Conservation (phyloP, 768 basidiomycete species). For the Lentinula guzmanii region DNA sequence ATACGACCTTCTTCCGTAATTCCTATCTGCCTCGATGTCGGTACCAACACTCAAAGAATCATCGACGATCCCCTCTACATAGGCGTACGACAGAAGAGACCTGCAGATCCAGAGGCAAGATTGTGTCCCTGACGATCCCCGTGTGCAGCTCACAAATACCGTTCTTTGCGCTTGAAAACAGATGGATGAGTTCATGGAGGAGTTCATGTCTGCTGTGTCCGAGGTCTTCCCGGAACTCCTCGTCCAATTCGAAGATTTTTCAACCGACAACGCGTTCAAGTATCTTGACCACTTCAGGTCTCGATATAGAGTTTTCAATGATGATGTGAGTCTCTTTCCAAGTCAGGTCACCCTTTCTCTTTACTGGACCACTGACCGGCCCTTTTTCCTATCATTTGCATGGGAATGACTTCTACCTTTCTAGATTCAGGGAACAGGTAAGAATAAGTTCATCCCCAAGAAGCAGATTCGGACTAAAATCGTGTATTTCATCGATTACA, state of each 20-base stretch:
- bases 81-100: constrained; percentile 55
- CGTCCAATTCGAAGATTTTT: constrained; percentile 76
- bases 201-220: constrained; percentile 66
- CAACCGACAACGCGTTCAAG: constrained; percentile 72
- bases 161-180: constrained; percentile 14
- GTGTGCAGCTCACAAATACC: neutral
- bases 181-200: constrained; percentile 73
- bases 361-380: neutral
- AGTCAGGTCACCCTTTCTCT: neutral
- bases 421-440: constrained; percentile 62
- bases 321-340: constrained; percentile 47
- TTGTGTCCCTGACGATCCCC: neutral
- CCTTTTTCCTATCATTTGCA: neutral
- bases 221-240: constrained; percentile 60
- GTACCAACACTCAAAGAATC: constrained; percentile 65
- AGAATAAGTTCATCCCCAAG: neutral
- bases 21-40: constrained; percentile 69
- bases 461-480: neutral
- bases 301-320: constrained; percentile 61
- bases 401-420: neutral
- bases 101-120: constrained; percentile 34
- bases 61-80: constrained; percentile 73
- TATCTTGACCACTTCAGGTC: constrained; percentile 61
- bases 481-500: constrained; percentile 8
- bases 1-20: constrained; percentile 49